Evolutionary conservation across 2,329 filamentous ascomycete species (phyloP).

Genomic region (Amphichorda felina): DNA sequence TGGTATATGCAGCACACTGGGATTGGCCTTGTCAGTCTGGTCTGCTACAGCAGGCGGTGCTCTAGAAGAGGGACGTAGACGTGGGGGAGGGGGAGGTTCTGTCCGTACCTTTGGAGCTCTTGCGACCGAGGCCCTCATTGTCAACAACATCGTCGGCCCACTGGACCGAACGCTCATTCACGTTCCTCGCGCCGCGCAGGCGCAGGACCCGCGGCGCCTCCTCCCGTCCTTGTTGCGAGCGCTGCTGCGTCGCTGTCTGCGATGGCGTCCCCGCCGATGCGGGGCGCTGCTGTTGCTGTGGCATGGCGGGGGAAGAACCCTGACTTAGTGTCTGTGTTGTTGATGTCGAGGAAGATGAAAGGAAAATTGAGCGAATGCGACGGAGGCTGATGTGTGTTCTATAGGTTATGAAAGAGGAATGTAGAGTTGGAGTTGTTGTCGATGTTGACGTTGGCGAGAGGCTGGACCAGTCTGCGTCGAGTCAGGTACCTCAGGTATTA

Average conservation of each 20-base stretch:
- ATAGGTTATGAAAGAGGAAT: too few relatives aligned
- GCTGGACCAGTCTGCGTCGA: too few relatives aligned
- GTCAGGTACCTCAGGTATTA: too few relatives aligned
- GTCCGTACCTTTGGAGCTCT: constrained; percentile 78
- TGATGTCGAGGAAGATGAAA: too few relatives aligned
- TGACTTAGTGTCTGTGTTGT: too few relatives aligned
- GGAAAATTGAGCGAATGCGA: too few relatives aligned
- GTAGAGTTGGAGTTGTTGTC: too few relatives aligned
- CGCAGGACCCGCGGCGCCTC: constrained; percentile 30
- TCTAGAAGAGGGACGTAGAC: too few relatives aligned
- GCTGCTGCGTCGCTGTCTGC: constrained; percentile 20
- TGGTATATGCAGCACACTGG: constrained; percentile 99
- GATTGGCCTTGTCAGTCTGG: background rate
- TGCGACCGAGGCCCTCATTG: constrained; percentile 89
- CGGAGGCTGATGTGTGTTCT: too few relatives aligned
- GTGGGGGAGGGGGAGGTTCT: background rate
- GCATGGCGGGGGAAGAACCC: constrained; percentile 13
- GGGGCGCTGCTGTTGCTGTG: constrained; percentile 15
- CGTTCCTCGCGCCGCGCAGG: constrained; percentile 34
- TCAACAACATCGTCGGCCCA: constrained; percentile 93
- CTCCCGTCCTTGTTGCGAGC: constrained; percentile 14
- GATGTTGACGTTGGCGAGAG: too few relatives aligned
- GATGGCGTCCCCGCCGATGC: constrained; percentile 14
- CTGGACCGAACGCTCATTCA: constrained; percentile 54
- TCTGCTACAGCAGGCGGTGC: background rate